Conservation (phyloP, 2,329 filamentous ascomycete genomes). For the Aspergillus fischeri region DNA sequence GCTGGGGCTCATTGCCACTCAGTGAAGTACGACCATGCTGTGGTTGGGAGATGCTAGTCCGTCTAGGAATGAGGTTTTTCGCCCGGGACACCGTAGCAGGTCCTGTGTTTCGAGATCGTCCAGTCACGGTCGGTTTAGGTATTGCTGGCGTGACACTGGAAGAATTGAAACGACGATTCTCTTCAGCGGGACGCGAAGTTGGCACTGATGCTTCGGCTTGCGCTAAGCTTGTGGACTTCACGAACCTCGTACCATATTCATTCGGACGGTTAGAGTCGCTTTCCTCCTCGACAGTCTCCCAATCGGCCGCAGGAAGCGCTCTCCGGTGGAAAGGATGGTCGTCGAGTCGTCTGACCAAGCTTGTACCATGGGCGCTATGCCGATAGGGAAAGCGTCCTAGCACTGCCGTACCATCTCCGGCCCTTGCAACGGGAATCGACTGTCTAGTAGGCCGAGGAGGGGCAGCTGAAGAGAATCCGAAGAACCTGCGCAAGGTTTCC, state of each 20-base stretch:
- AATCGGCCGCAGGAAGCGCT: constrained; percentile 21
- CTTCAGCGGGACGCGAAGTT: background rate
- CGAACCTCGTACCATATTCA: background rate
- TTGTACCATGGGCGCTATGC: constrained; percentile 40
- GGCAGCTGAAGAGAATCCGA: constrained; percentile 19
- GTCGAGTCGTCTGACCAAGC: constrained; percentile 22
- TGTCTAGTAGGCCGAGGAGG: constrained; percentile 12
- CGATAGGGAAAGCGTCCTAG: constrained; percentile 38
- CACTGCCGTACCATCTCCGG: constrained; percentile 39
- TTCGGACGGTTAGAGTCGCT: background rate
- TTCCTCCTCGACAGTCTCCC: constrained; percentile 1
- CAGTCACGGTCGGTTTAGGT: background rate
- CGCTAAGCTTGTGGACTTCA: background rate
- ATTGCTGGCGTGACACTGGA: background rate
- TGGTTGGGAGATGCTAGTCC: background rate
- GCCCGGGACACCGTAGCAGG: background rate
- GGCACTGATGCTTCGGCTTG: background rate
- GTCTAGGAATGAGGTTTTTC: background rate
- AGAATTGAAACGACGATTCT: background rate
- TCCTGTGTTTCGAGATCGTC: background rate
- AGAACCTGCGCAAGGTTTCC: constrained; percentile 27
- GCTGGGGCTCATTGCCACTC: background rate
- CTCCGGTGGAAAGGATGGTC: constrained; percentile 35
- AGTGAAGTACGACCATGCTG: background rate
- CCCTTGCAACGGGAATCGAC: constrained; percentile 28